A percentile compares a stretch with the other conserved stretches of the same genome.
Conservation (phyloP, 768 basidiomycete genomes). For the Galerina marginata region DNA sequence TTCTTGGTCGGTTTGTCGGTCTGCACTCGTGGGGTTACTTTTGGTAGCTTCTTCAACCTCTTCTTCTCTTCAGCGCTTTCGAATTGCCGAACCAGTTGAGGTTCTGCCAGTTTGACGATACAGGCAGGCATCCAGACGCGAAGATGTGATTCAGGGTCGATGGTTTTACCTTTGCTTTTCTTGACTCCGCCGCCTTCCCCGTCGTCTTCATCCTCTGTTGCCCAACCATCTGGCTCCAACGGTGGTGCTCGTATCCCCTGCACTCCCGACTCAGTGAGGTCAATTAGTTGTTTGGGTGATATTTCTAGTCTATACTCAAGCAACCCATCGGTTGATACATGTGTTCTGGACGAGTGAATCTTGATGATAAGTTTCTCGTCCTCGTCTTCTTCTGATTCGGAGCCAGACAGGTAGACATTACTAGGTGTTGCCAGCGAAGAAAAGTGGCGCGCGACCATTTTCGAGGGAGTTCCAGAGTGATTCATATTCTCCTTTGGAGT, state of each 20-base stretch:
- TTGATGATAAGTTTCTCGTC: constrained; percentile 58
- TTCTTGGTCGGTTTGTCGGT: constrained; percentile 21
- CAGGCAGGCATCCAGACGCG: constrained; percentile 86
- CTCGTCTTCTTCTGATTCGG: constrained; percentile 40
- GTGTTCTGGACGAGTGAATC: constrained; percentile 68
- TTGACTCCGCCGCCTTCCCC: constrained; percentile 46
- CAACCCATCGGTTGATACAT: constrained; percentile 71
- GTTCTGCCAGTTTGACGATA: constrained; percentile 73
- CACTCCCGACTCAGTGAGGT: constrained; percentile 68
- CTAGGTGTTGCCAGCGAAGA: constrained; percentile 44
- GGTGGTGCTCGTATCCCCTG: constrained; percentile 59
- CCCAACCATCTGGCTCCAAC: constrained; percentile 50
- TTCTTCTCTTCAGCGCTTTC: constrained; percentile 56
- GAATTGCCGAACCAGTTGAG: constrained; percentile 65
- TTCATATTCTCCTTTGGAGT: constrained; percentile 45
- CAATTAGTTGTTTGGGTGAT: constrained; percentile 68
- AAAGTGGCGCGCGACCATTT: constrained; percentile 62
- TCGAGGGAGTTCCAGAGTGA: constrained; percentile 53
- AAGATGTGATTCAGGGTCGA: constrained; percentile 59
- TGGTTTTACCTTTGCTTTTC: constrained; percentile 41
- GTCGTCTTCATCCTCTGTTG: constrained; percentile 50
- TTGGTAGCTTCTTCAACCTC: constrained; percentile 54
- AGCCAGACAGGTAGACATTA: constrained; percentile 14
- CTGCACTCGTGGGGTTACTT: constrained; percentile 29
- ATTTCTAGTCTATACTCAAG: constrained; percentile 85